Conservation (phyloP, 768 basidiomycete genomes). For the Mycena capillaripes region DNA sequence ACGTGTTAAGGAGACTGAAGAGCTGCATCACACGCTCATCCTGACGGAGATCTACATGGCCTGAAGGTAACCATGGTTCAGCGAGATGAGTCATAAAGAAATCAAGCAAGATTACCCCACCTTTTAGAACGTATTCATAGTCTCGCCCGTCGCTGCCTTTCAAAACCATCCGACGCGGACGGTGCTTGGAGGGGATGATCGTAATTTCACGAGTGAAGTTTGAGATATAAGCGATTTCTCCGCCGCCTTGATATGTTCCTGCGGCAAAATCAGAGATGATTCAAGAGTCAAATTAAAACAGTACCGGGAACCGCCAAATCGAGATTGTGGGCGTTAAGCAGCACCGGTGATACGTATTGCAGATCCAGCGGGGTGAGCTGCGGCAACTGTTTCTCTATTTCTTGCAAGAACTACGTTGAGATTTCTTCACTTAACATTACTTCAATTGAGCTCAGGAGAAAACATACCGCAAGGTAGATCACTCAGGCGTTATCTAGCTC, state of each 20-base stretch:
- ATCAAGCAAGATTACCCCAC: conserved; percentile 50
- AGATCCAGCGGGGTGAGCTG: conserved; percentile 91
- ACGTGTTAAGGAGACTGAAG: conserved; percentile 95
- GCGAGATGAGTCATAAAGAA: background rate
- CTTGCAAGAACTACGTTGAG: conserved; percentile 85
- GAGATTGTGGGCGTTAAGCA: conserved; percentile 91
- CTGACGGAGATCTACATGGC: conserved; percentile 98
- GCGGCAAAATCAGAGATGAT: background rate
- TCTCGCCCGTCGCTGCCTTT: conserved; percentile 94
- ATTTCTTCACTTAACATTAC: too few species aligned
- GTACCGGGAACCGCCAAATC: conserved; percentile 95
- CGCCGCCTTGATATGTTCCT: conserved; percentile 95
- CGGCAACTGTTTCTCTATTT: conserved; percentile 95
- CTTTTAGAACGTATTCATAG: conserved; percentile 94
- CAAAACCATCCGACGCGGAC: conserved; percentile 89
- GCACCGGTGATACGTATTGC: conserved; percentile 96
- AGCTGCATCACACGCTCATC: conserved; percentile 99
- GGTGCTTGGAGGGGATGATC: conserved; percentile 97
- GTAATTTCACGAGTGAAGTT: conserved; percentile 91
- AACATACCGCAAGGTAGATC: conserved; percentile 91
- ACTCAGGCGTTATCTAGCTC: conserved; percentile 99
- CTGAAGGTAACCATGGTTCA: conserved; percentile 59
- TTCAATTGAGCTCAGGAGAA: too few species aligned
- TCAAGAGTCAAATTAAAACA: background rate
- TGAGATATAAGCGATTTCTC: conserved; percentile 83